Evolutionary conservation across 208 protist species (phyloP).

Genomic region (Tritrichomonas musculus): DNA sequence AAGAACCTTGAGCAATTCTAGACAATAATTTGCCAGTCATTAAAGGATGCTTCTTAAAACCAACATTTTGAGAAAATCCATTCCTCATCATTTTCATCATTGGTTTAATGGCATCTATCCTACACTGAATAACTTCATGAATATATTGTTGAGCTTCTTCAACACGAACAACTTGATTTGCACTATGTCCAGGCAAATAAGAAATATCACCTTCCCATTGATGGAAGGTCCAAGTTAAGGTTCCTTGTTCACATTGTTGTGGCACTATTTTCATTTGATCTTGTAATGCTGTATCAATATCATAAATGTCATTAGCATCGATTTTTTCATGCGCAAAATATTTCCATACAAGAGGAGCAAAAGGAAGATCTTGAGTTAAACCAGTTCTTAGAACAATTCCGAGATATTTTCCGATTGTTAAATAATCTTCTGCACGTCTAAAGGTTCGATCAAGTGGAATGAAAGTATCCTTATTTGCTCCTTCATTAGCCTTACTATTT

Average conservation of each 20-base stretch:
- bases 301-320: background rate
- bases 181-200: background rate
- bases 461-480: background rate
- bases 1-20: background rate
- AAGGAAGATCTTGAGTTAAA: background rate
- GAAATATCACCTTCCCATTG: background rate
- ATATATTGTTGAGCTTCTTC: background rate
- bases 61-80: background rate
- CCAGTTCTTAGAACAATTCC: background rate
- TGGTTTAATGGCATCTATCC: background rate
- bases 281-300: background rate
- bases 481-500: background rate
- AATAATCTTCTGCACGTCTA: background rate
- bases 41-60: background rate
- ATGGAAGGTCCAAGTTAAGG: background rate
- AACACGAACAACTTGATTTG: background rate
- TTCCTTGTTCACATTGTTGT: background rate
- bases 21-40: background rate
- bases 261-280: background rate
- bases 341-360: slow-evolving; percentile 4
- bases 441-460: background rate
- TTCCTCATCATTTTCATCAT: background rate
- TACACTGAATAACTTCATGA: background rate
- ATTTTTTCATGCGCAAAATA: background rate
- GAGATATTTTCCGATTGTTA: background rate